Conservation (phyloP, 441 rosid genomes). For the Erodium texanum region DNA sequence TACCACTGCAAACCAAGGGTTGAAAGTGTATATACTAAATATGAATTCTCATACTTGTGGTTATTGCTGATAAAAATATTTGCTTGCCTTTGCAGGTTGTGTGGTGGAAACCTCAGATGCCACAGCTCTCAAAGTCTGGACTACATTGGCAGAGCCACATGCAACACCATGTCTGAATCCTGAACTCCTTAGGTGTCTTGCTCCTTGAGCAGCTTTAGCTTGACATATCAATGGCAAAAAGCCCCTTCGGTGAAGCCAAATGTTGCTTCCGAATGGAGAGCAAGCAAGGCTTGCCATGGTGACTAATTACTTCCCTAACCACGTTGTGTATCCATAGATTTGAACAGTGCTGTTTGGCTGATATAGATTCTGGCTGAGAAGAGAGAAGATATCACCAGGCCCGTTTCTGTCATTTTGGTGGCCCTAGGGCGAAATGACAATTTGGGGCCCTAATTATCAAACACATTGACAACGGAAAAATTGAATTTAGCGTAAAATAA, state of each 20-base stretch:
- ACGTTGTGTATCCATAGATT: neutral
- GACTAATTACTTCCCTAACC: neutral
- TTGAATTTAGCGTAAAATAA: no score
- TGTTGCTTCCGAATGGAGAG: conserved; percentile 6
- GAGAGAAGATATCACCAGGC: no score
- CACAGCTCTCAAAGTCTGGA: conserved; percentile 20
- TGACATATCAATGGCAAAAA: neutral
- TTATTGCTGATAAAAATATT: neutral
- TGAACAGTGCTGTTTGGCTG: no score
- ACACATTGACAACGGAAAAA: no score
- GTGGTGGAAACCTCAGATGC: conserved; percentile 17
- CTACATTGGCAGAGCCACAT: neutral
- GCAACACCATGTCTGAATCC: neutral
- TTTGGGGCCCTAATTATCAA: no score
- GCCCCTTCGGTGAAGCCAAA: conserved; percentile 13
- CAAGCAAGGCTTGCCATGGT: conserved; percentile 12
- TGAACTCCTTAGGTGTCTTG: conserved; percentile 4
- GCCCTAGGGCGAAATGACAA: no score
- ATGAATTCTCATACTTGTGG: neutral
- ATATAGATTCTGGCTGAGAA: no score
- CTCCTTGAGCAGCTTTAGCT: neutral
- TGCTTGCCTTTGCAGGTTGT: conserved; percentile 21
- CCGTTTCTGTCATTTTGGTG: no score
- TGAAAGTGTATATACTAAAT: neutral
- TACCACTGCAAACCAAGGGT: neutral